A percentile compares a stretch with the other conserved stretches of the same genome.
These are phyloP conservation scores for Globisporangium abappressorium DNA, from an alignment of 352 stramenopile species.

Conservation along the genomic window DNA sequence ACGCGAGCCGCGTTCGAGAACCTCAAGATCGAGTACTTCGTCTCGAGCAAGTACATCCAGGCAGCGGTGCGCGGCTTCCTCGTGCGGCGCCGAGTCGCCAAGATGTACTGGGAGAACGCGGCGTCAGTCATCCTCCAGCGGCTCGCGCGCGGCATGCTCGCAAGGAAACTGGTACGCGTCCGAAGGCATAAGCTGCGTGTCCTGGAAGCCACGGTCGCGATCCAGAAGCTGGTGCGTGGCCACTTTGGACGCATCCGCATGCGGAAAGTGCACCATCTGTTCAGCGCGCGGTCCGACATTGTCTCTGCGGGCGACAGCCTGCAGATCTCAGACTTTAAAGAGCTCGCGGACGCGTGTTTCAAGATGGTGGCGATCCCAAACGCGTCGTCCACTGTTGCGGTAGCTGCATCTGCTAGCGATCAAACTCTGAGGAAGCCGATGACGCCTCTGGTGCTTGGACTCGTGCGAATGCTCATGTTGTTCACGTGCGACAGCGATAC, in stretches of 20 bases:
- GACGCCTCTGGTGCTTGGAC: constrained; percentile 56
- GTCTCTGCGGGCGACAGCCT: constrained; percentile 24
- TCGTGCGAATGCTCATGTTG: constrained; percentile 71
- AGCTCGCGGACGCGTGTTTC: constrained; percentile 51
- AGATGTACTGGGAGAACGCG: constrained; percentile 63
- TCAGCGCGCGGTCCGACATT: constrained; percentile 27
- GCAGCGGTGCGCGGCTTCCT: constrained; percentile 65
- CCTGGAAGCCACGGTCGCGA: constrained; percentile 25
- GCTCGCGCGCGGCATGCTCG: constrained; percentile 47
- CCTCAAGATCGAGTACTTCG: constrained; percentile 65
- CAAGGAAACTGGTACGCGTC: constrained; percentile 28
- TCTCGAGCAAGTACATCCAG: constrained; percentile 80
- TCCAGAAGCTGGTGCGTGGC: constrained; percentile 63
- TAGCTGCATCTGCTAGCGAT: not conserved
- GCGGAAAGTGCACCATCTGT: constrained; percentile 44
- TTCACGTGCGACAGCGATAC: constrained; percentile 54
- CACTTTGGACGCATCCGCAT: constrained; percentile 60
- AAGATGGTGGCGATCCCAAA: constrained; percentile 47
- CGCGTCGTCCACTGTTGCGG: constrained; percentile 5
- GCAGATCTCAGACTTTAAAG: constrained; percentile 38
- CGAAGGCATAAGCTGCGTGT: constrained; percentile 20
- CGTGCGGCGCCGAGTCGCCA: constrained; percentile 50
- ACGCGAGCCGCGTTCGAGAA: constrained; percentile 48
- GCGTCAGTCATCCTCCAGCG: constrained; percentile 63
- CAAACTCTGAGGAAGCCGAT: constrained; percentile 23